phyloP scores from a whole-genome alignment of 2,329 filamentous ascomycete genomes.

The Colletotrichum nymphaeae region DNA sequence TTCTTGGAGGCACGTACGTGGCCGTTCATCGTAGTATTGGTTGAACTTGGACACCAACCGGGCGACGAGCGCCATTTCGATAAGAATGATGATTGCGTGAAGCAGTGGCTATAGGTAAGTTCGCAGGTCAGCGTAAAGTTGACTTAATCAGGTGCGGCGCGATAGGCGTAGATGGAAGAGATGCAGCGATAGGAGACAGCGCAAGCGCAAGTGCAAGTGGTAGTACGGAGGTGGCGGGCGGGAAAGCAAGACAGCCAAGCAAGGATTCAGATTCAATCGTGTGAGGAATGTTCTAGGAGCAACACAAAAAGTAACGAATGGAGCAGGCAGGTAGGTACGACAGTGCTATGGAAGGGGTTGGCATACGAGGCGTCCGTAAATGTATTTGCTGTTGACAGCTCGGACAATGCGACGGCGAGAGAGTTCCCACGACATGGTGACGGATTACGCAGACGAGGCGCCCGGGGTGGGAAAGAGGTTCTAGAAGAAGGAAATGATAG shows the following conservation, averaged over 20 bases:
- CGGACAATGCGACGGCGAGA: constrained; percentile 71
- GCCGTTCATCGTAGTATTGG: constrained; percentile 90
- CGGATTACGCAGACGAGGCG: constrained; percentile 37
- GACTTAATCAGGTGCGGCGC: too few species aligned
- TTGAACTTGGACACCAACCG: constrained; percentile 90
- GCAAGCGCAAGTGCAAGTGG: not conserved
- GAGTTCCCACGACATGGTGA: constrained; percentile 68
- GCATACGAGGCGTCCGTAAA: constrained; percentile 80
- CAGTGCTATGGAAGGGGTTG: constrained; percentile 8
- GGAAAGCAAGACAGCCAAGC: constrained; percentile 1
- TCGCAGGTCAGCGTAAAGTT: constrained; percentile 16
- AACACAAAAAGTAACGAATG: not conserved
- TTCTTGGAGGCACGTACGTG: constrained; percentile 64
- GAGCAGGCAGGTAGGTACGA: not conserved
- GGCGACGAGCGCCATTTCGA: constrained; percentile 89
- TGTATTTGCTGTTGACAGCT: constrained; percentile 76
- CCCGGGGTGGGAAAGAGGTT: constrained; percentile 1
- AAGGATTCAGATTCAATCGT: constrained; percentile 12
- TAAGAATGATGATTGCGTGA: constrained; percentile 84
- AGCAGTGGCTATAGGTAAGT: constrained; percentile 77
- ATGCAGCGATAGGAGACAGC: not conserved
- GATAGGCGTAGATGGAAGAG: not conserved
- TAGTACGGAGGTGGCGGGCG: not conserved
- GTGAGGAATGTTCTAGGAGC: constrained; percentile 11
- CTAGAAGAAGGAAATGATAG: not conserved